Evolutionary conservation across 192 early-diverging fungal genomes (phyloP).

Genomic region (Helicostylum pulchrum): DNA sequence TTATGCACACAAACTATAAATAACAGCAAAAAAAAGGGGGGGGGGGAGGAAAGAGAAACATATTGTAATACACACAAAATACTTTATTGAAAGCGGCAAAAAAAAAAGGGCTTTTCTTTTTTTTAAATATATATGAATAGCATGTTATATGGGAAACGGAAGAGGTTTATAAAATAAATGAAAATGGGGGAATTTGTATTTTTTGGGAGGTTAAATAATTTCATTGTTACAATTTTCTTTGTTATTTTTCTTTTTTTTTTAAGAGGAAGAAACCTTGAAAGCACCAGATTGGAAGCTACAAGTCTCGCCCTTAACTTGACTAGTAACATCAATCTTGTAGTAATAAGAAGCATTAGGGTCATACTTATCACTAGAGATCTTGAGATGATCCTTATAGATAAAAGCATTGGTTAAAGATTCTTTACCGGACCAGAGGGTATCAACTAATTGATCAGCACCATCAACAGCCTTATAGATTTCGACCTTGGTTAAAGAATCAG

Average conservation of each 20-base stretch:
- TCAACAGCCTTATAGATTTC: constrained; percentile 17
- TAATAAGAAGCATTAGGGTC: constrained; percentile 5
- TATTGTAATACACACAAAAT: too few relatives aligned
- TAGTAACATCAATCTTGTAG: constrained; percentile 11
- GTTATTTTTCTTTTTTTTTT: constrained; percentile 1
- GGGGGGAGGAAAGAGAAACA: too few relatives aligned
- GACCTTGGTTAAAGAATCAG: constrained; percentile 18
- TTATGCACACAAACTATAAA: too few relatives aligned
- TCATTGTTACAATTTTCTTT: constrained; percentile 1
- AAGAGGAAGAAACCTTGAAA: constrained; percentile 15
- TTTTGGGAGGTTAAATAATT: not conserved
- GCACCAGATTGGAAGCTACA: constrained; percentile 16
- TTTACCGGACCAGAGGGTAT: constrained; percentile 13
- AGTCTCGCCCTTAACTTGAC: constrained; percentile 10
- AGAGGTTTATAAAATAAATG: too few relatives aligned
- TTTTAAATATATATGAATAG: too few relatives aligned
- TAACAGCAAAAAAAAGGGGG: too few relatives aligned
- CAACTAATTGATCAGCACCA: constrained; percentile 10
- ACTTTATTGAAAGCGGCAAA: too few relatives aligned
- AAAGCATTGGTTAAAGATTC: constrained; percentile 11
- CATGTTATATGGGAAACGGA: not conserved
- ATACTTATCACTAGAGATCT: constrained; percentile 8
- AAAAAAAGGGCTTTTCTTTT: too few relatives aligned
- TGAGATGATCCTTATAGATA: constrained; percentile 27
- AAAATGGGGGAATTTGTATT: not conserved